Evolutionary conservation across 2,329 filamentous ascomycete species (phyloP).

Genomic region (Penicillium sp.): DNA sequence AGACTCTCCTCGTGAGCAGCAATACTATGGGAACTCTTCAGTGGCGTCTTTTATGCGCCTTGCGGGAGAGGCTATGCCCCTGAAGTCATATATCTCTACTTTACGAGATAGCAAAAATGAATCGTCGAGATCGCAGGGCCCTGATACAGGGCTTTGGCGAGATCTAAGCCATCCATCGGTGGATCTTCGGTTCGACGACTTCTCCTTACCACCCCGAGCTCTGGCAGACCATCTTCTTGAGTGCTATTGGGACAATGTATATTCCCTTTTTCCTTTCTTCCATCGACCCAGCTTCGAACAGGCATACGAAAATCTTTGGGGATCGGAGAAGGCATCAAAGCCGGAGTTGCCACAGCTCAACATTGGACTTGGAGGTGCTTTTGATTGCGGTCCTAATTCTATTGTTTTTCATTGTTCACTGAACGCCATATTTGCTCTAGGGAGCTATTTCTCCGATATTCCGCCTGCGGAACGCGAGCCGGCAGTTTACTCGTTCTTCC

Average conservation of each 20-base stretch:
- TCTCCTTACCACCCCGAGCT: slow-evolving; percentile 41
- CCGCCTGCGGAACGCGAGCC: slow-evolving; percentile 28
- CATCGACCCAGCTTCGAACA: slow-evolving; percentile 43
- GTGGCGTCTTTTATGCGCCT: slow-evolving; percentile 44
- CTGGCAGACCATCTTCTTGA: slow-evolving; percentile 45
- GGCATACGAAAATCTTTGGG: slow-evolving; percentile 45
- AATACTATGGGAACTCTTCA: slow-evolving; percentile 44
- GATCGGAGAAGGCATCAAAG: slow-evolving; percentile 19
- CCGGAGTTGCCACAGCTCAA: slow-evolving; percentile 23
- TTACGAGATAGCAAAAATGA: slow-evolving; percentile 10
- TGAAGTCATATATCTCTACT: slow-evolving; percentile 15
- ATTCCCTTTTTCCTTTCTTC: slow-evolving; percentile 48
- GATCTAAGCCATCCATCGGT: slow-evolving; percentile 13
- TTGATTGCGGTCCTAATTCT: slow-evolving; percentile 33
- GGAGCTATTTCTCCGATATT: slow-evolving; percentile 41
- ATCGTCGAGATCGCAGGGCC: slow-evolving; percentile 2
- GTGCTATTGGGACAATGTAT: slow-evolving; percentile 42
- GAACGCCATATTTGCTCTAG: slow-evolving; percentile 47
- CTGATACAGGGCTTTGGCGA: slow-evolving; percentile 14
- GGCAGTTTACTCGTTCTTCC: slow-evolving; percentile 36
- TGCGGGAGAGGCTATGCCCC: slow-evolving; percentile 31
- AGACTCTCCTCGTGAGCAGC: slow-evolving; percentile 26
- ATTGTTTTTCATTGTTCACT: slow-evolving; percentile 46
- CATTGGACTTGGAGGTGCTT: slow-evolving; percentile 37
- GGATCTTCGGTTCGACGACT: slow-evolving; percentile 31